Conservation (phyloP, 2,329 filamentous ascomycete species). For the Exophiala sp. region DNA sequence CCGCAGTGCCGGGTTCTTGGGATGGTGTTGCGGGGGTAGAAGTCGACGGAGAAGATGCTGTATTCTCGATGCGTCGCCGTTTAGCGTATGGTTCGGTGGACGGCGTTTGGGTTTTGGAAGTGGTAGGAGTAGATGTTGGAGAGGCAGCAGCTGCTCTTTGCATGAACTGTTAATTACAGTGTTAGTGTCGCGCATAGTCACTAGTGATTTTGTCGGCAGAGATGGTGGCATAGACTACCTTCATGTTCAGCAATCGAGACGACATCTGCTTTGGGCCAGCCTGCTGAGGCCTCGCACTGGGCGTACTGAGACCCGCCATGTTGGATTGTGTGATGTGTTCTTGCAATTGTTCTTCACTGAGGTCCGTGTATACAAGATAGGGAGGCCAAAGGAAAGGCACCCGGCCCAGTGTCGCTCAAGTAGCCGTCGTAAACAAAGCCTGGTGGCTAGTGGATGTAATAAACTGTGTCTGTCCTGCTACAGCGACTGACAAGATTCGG, state of each 20-base stretch:
- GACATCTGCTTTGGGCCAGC: slow-evolving; percentile 27
- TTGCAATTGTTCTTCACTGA: no score
- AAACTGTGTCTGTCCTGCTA: no score
- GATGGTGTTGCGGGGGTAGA: slow-evolving; percentile 15
- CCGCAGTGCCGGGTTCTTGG: slow-evolving; percentile 6
- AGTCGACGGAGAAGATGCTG: slow-evolving; percentile 5
- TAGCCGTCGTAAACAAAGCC: neutral
- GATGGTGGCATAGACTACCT: slow-evolving; percentile 15
- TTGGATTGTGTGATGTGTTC: neutral
- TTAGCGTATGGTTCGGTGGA: slow-evolving; percentile 20
- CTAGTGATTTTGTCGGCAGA: neutral
- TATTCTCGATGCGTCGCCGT: slow-evolving; percentile 19
- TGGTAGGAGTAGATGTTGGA: slow-evolving; percentile 10
- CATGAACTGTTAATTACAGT: slow-evolving; percentile 24
- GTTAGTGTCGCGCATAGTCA: neutral
- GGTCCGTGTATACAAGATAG: no score
- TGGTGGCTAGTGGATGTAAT: no score
- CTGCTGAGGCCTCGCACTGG: slow-evolving; percentile 9
- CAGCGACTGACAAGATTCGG: no score
- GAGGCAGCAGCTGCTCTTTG: slow-evolving; percentile 23
- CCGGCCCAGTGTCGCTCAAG: neutral
- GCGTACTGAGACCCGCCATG: slow-evolving; percentile 21
- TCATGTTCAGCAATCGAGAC: slow-evolving; percentile 29
- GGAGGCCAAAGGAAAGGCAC: no score
- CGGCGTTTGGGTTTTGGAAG: slow-evolving; percentile 14